phyloP scores from a whole-genome alignment of 768 basidiomycete species.

The Termitomyces sp. region DNA sequence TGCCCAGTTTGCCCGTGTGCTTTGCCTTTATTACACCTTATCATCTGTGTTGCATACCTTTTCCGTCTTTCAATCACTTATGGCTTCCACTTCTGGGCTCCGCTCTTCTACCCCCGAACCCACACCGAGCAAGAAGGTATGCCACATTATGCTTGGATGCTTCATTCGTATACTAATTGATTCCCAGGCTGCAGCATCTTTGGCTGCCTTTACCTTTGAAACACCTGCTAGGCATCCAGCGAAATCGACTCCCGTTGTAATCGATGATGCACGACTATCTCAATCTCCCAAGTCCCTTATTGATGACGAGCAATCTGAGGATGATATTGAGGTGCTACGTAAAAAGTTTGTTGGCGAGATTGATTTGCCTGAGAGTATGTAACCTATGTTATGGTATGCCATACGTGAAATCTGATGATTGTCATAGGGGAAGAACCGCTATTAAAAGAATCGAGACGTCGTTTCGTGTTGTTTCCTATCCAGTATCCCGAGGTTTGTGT shows the following conservation, averaged over 20 bases:
- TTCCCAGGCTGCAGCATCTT: slow-evolving; percentile 39
- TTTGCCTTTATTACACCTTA: slow-evolving; percentile 4
- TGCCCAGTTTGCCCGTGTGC: not conserved
- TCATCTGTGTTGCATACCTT: not conserved
- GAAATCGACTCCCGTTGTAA: slow-evolving; percentile 1
- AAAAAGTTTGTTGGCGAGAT: slow-evolving; percentile 68
- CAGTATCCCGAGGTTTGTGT: slow-evolving; percentile 80
- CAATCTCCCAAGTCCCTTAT: slow-evolving; percentile 16
- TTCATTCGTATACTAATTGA: slow-evolving; percentile 3
- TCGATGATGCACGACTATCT: slow-evolving; percentile 19
- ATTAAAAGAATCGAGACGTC: slow-evolving; percentile 67
- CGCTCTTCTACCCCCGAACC: slow-evolving; percentile 30
- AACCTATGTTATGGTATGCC: not conserved
- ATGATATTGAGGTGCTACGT: slow-evolving; percentile 23
- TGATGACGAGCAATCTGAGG: slow-evolving; percentile 13
- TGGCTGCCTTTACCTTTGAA: slow-evolving; percentile 41
- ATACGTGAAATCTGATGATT: not conserved
- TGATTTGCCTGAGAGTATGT: slow-evolving; percentile 56
- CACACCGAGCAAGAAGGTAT: slow-evolving; percentile 55
- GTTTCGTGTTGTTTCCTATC: slow-evolving; percentile 93
- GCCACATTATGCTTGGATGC: slow-evolving; percentile 7
- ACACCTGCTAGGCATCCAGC: slow-evolving; percentile 11
- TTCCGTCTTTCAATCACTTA: slow-evolving; percentile 14
- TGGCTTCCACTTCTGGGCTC: slow-evolving; percentile 27
- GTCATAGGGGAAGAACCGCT: slow-evolving; percentile 74